phyloP scores from a whole-genome alignment of 1,139 yeast species.

The Arxiozyma bovina region DNA sequence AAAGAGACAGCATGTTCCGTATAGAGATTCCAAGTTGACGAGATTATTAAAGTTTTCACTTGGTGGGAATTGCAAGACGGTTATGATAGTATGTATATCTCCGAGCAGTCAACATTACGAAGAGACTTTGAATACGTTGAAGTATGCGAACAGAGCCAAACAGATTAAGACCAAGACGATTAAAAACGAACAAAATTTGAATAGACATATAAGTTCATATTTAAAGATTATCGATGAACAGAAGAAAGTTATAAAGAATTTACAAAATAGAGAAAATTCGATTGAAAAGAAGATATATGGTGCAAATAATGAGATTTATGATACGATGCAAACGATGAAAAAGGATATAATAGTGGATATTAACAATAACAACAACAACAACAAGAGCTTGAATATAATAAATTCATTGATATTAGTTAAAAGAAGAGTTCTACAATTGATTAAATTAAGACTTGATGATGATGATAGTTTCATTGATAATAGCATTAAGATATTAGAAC shows the following conservation, averaged over 20 bases:
- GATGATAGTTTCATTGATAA: too few species aligned
- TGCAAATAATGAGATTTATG: not conserved
- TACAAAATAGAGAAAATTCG: conserved; percentile 46
- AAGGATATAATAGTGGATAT: not conserved
- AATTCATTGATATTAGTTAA: conserved; percentile 44
- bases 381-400: conserved; percentile 31
- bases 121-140: conserved; percentile 81
- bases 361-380: not conserved
- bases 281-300: not conserved
- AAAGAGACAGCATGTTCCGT: conserved; percentile 61
- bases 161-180: conserved; percentile 76
- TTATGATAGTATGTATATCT: conserved; percentile 89
- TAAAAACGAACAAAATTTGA: conserved; percentile 67
- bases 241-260: conserved; percentile 64
- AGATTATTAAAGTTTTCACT: conserved; percentile 76
- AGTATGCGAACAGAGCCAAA: conserved; percentile 85
- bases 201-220: conserved; percentile 82
- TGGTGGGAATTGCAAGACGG: conserved; percentile 93
- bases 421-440: conserved; percentile 43
- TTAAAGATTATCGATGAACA: conserved; percentile 80
- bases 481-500: not conserved
- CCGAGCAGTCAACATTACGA: conserved; percentile 83
- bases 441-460: conserved; percentile 33
- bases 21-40: conserved; percentile 82
- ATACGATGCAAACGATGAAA: not conserved